Percentiles rank a stretch among this genome's conserved stretches.
phyloP scores from a whole-genome alignment of 106 monocot genomes.

The Allium sativum region DNA sequence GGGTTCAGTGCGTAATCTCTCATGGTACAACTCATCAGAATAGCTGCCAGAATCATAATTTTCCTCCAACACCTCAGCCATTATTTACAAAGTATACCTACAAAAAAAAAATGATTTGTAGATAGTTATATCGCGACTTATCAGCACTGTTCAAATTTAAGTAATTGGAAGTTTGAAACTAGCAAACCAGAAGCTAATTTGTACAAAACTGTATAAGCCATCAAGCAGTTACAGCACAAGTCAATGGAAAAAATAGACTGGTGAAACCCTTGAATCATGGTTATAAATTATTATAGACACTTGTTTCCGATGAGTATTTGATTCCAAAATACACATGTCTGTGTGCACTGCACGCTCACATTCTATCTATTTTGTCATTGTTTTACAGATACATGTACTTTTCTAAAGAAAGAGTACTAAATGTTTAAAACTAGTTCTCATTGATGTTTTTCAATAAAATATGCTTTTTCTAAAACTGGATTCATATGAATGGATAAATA shows the following conservation, averaged over 20 bases:
- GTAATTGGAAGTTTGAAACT: too few species aligned
- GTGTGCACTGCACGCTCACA: too few species aligned
- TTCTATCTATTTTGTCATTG: too few species aligned
- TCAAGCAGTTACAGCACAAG: background rate
- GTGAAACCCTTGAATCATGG: background rate
- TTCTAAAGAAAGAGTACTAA: too few species aligned
- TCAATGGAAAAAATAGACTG: background rate
- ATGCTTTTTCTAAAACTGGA: too few species aligned
- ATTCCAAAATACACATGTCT: too few species aligned
- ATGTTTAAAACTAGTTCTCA: too few species aligned
- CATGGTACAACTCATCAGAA: conserved; percentile 46
- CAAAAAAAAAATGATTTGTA: background rate
- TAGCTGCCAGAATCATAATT: conserved; percentile 29
- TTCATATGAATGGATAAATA: too few species aligned
- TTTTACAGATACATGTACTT: too few species aligned
- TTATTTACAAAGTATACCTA: conserved; percentile 16
- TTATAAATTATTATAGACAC: background rate
- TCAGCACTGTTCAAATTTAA: conserved; percentile 8
- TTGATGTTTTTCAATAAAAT: too few species aligned
- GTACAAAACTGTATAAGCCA: background rate
- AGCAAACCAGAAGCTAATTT: background rate
- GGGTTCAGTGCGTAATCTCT: conserved; percentile 54
- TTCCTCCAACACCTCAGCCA: conserved; percentile 45
- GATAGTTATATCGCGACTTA: conserved; percentile 29
- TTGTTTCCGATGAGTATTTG: background rate